phyloP scores from a whole-genome alignment of 1,284 basidiomycete species.

The Naganishia sp. region DNA sequence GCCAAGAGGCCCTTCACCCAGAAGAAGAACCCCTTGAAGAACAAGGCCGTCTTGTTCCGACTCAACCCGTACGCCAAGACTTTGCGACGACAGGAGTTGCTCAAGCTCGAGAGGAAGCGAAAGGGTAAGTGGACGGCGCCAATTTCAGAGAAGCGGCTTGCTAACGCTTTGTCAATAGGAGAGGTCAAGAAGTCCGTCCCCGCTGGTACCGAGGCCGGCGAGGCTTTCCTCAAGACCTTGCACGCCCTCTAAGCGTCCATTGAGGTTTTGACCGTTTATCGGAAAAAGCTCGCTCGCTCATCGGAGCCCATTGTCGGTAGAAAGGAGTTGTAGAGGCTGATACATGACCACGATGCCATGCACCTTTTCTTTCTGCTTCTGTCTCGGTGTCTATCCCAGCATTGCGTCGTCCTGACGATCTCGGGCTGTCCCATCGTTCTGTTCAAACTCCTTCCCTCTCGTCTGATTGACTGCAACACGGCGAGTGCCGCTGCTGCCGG shows the following conservation, averaged over 20 bases:
- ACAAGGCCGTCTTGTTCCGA: constrained; percentile 95
- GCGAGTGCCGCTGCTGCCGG: too few relatives aligned
- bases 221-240: constrained; percentile 83
- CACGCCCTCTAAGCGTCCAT: constrained; percentile 69
- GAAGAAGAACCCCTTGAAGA: constrained; percentile 98
- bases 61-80: constrained; percentile 99
- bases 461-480: too few relatives aligned
- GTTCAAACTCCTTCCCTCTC: not conserved
- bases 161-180: constrained; percentile 20
- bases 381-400: too few relatives aligned
- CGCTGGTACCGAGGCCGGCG: constrained; percentile 63
- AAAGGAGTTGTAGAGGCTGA: too few relatives aligned
- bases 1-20: constrained; percentile 83
- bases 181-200: constrained; percentile 51
- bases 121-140: constrained; percentile 40
- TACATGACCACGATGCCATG: too few relatives aligned
- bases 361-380: too few relatives aligned
- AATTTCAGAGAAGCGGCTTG: not conserved
- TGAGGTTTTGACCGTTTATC: not conserved
- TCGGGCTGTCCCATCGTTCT: too few relatives aligned
- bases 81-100: constrained; percentile 78
- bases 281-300: not conserved
- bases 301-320: too few relatives aligned
- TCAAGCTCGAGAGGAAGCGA: constrained; percentile 52
- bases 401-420: too few relatives aligned